Base-by-base conservation (phyloP, 2,329 filamentous ascomycete species). In the Colletotrichum higginsianum region DNA sequence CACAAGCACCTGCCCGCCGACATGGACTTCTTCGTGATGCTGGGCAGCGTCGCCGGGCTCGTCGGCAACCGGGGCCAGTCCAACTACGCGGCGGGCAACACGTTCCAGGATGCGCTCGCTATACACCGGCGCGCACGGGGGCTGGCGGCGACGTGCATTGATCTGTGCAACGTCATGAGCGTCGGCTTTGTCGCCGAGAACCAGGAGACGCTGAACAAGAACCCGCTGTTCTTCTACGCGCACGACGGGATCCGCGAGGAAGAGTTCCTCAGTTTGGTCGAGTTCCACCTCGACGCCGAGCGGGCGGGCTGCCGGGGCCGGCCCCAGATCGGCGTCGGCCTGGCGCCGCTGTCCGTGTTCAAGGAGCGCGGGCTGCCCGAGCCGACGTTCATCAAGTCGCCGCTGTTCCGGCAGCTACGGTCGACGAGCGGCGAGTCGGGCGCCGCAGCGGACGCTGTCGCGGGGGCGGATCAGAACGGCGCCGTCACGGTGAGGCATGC, bases 11-110 rank as follows among this genome's bases (percentile, higher is more conserved):
- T 83, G 52, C 55, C 64, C 7, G 50, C 75, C 1, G 74, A 73
- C 35, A 74, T 82, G n/a, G 81, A 82, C 62, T 81, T 80, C 71
- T 82, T 82, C 67, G 73, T 82, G 35, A 46, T 79, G 40, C 75
- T 82, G n/a, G 80, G 78, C 0, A 82, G 80, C 1, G 44, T 76
- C 1, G 70, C 74, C 5, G 67, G 64, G 9, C 69, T 80, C 2
- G 67, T 75, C 2, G 79, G 79, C 6, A 79, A 78, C 60, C 30
- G 56, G 9, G 56, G 56, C 30, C 56, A 58, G 56, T 40, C 35
- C 40, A 58, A 58, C 56, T 58, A 58, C 40, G 35, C 56, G 5
- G 56, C 56, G 2, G 56, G 35, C 18, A 58, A 58, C 18, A 58
- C 56, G 6, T 58, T 40, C 56, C 56, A 58, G 23, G 56, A 58